Evolutionary conservation across 768 basidiomycete genomes (phyloP).

Genomic region (Lyophyllum atratum): DNA sequence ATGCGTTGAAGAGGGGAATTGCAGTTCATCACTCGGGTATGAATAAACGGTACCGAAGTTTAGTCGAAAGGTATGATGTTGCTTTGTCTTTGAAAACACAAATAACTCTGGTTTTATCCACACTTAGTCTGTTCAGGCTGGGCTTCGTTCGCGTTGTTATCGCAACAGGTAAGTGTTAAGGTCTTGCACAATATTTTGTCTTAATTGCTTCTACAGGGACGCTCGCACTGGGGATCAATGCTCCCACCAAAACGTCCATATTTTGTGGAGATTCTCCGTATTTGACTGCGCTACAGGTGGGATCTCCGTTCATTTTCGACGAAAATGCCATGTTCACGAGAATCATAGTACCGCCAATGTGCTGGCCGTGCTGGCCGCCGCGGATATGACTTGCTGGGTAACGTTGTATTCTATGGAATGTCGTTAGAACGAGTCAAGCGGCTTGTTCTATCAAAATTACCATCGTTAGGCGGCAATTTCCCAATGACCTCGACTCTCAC

Average conservation of each 20-base stretch:
- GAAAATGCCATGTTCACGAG: background rate
- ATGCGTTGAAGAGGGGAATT: conserved; percentile 58
- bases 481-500: conserved; percentile 68
- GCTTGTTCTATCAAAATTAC: conserved; percentile 62
- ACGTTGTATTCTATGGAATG: conserved; percentile 73
- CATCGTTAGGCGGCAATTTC: conserved; percentile 62
- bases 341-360: conserved; percentile 65
- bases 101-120: background rate
- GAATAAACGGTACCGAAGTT: conserved; percentile 58
- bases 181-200: background rate
- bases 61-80: conserved; percentile 52
- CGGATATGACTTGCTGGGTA: conserved; percentile 69
- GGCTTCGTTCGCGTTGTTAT: conserved; percentile 68
- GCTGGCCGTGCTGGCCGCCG: conserved; percentile 74
- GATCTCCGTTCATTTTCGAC: conserved; percentile 13
- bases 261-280: conserved; percentile 66
- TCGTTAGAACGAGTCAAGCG: conserved; percentile 65
- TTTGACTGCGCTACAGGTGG: conserved; percentile 60
- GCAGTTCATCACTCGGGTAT: conserved; percentile 74
- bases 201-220: conserved; percentile 42
- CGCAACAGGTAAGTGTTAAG: conserved; percentile 50
- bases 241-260: conserved; percentile 64
- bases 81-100: background rate
- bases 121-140: conserved; percentile 54
- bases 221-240: conserved; percentile 75